Base-by-base conservation (phyloP, 2,329 filamentous ascomycete genomes). In the Clarireedia monteithiana region DNA sequence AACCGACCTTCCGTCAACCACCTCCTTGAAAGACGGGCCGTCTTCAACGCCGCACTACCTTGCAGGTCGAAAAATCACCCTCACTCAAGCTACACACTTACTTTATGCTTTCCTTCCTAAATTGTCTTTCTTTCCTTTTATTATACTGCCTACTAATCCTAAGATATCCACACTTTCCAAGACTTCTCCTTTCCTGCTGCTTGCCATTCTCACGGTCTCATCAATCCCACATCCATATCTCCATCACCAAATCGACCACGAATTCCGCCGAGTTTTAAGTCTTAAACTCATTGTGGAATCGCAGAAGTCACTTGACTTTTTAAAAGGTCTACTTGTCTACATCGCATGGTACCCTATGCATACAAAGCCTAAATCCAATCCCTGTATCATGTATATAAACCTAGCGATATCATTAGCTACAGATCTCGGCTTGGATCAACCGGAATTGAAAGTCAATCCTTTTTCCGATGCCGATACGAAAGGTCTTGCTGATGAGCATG, bases 321-420 rank as follows among this genome's bases (percentile, higher is more conserved):
- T 84, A 1, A 77, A 81, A 60, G 80, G 81, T 2, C 67, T 84
- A n/a, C 69, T 84, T 44, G 73, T 84, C 6, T 84, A 84, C 57
- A 76, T 78, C 55, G 72, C 76, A 10, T 85, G 82, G 82, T 83
- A 67, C 55, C 66, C 66, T 20, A 53, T 64, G n/a, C 61, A 66
- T 54, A 48, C 59, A 4, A 66, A 64, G 50, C 66, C 66, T 6
- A 64, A 62, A 20, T 61, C 63, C 17, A 66, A 65, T 30, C 66
- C 67, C 46, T 56, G 62, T 10, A 66, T 66, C 50, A 66, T 66
- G 57, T 67, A 67, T 40, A 60, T 68, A 55, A 66, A 65, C 44
- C 51, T 71, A 1, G 66, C 69, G 4, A 68, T 67, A 17, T 68
- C 66, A 40, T 58, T 72, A 44, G 62, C 64, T 2, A 58, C 60